A percentile compares a stretch with the other conserved stretches of the same genome.
Evolutionary conservation across 306 rosid species (phyloP).

Genomic region (Lupinus albus): DNA sequence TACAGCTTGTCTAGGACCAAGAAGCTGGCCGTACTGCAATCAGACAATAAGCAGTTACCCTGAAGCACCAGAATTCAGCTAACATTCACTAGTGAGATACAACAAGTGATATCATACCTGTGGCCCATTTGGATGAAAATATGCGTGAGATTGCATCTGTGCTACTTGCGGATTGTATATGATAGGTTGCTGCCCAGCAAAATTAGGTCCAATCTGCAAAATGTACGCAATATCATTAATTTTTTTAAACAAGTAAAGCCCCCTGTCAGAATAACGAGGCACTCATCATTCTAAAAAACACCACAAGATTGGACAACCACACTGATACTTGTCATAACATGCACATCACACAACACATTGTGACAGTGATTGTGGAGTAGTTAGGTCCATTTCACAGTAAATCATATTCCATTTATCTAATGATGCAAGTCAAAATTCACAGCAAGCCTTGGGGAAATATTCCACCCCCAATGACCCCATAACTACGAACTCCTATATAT

Average conservation of each 20-base stretch:
- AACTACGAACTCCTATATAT: constrained; percentile 23
- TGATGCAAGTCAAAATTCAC: constrained; percentile 26
- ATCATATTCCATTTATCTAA: constrained; percentile 1
- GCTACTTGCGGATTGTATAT: constrained; percentile 71
- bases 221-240: constrained; percentile 27
- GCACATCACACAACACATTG: neutral
- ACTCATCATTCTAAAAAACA: neutral
- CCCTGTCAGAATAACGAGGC: constrained; percentile 6
- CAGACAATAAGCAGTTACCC: constrained; percentile 31
- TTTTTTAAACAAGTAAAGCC: neutral
- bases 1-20: constrained; percentile 77
- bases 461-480: constrained; percentile 26
- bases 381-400: neutral
- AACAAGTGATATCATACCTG: constrained; percentile 56
- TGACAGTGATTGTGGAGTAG: constrained; percentile 15
- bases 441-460: constrained; percentile 2
- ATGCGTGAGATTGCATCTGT: constrained; percentile 71
- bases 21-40: constrained; percentile 83
- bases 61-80: constrained; percentile 16
- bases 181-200: constrained; percentile 73
- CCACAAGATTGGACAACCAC: constrained; percentile 24
- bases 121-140: constrained; percentile 81
- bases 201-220: constrained; percentile 76
- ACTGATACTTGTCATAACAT: neutral
- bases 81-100: constrained; percentile 20